These are phyloP conservation scores for Yarrowia yakushimensis DNA, from an alignment of 805 yeast genomes.

Conservation along the genomic window DNA sequence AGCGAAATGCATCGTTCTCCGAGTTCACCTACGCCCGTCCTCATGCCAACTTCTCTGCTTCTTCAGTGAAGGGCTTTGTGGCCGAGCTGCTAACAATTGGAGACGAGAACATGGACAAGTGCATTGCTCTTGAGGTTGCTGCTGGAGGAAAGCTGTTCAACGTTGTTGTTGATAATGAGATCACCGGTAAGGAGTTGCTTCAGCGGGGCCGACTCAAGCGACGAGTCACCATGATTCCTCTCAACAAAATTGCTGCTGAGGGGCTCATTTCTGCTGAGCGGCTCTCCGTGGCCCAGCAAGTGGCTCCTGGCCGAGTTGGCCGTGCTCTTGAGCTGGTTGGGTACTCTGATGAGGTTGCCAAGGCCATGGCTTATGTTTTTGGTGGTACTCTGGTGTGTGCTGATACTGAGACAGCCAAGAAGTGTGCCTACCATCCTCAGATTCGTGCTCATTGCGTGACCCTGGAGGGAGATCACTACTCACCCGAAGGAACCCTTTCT, in stretches of 20 bases:
- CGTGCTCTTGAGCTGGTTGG: slow-evolving; percentile 80
- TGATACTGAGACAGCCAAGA: slow-evolving; percentile 83
- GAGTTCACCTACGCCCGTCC: slow-evolving; percentile 76
- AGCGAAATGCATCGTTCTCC: slow-evolving; percentile 63
- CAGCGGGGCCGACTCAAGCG: slow-evolving; percentile 74
- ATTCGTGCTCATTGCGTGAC: slow-evolving; percentile 83
- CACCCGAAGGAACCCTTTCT: slow-evolving; percentile 91
- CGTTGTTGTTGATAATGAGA: slow-evolving; percentile 85
- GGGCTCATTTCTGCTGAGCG: slow-evolving; percentile 47
- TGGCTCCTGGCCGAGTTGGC: slow-evolving; percentile 83
- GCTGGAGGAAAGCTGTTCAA: slow-evolving; percentile 91
- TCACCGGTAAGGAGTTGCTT: slow-evolving; percentile 75
- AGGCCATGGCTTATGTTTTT: slow-evolving; percentile 88
- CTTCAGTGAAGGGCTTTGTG: slow-evolving; percentile 79
- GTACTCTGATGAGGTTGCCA: slow-evolving; percentile 62
- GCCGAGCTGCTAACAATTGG: slow-evolving; percentile 74
- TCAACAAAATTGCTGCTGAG: slow-evolving; percentile 74
- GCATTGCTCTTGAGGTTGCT: slow-evolving; percentile 84
- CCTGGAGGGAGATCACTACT: slow-evolving; percentile 88
- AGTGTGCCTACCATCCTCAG: slow-evolving; percentile 80
- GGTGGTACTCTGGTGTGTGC: slow-evolving; percentile 86
- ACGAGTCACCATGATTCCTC: slow-evolving; percentile 87
- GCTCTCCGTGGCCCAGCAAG: slow-evolving; percentile 62
- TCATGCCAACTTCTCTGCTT: slow-evolving; percentile 52
- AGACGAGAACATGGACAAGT: slow-evolving; percentile 53